phyloP scores from a whole-genome alignment of 371 early-diverging fungal species.

The Zychaea mexicana region DNA sequence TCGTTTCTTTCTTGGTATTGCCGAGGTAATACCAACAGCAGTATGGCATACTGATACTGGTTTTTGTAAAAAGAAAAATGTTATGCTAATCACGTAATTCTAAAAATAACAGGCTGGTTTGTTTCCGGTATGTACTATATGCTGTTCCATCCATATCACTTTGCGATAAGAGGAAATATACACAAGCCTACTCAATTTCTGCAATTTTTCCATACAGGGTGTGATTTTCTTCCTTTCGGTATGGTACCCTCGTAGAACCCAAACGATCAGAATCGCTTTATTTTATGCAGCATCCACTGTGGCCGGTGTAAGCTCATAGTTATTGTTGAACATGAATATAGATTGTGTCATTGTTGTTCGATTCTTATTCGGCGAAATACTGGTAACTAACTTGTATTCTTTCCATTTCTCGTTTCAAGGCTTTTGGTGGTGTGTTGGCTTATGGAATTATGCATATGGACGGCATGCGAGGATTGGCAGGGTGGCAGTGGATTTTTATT shows the following conservation, averaged over 20 bases:
- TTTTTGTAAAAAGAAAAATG: too few species aligned
- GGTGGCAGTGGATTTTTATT: conserved; percentile 74
- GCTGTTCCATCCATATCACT: too few species aligned
- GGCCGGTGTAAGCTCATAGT: conserved; percentile 59
- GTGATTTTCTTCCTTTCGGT: conserved; percentile 51
- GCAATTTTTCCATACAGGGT: conserved; percentile 6
- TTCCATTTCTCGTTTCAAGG: conserved; percentile 20
- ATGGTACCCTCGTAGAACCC: conserved; percentile 61
- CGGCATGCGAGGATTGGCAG: conserved; percentile 43
- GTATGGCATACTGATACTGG: too few species aligned
- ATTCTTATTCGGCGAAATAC: too few species aligned
- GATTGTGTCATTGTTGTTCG: too few species aligned
- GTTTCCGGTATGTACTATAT: conserved; percentile 30
- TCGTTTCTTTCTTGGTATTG: conserved; percentile 72
- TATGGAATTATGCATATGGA: conserved; percentile 63
- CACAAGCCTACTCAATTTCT: background rate
- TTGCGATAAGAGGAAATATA: too few species aligned
- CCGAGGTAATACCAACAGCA: too few species aligned
- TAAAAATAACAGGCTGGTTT: conserved; percentile 62
- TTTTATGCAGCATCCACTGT: conserved; percentile 67
- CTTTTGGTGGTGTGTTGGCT: conserved; percentile 56
- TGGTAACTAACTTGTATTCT: background rate
- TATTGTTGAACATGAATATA: too few species aligned
- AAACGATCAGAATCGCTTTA: conserved; percentile 68
- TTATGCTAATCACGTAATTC: too few species aligned